Evolutionary conservation across 192 early-diverging fungal genomes (phyloP), one percentile per base, ranked within the genome.

Genomic region (Linnemannia schmuckeri): DNA sequence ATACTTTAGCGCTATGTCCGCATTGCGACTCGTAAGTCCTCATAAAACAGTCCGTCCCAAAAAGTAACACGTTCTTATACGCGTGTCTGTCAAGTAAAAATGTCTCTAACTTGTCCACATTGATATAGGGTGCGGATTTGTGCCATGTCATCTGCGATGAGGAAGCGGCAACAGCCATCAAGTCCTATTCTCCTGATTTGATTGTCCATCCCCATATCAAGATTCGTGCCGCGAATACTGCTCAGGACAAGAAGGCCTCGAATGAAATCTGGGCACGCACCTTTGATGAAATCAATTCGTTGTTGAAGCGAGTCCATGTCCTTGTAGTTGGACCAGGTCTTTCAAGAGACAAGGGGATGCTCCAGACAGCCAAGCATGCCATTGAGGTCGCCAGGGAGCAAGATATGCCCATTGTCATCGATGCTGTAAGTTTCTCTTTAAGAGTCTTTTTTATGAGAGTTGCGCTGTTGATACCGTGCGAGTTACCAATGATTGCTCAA

Each of bases 301-400:
- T 97, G 13, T 86, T 98, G 52, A 81, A 91, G 24, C 92, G 97
- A 2, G 63, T 97, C 6, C 97, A 99, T 87, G 96, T 96, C 0
- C 84, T 99, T 37, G 92, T 98, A 1, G 89, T 98, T 20, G 99
- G 99, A 0, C 98, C 99, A 6, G 99, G 99, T 0, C 88, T 99
- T 42, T 96, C 96, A 17, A 91, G 97, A 37, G 95, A 99, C 81
- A 71, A 78, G 30, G 71, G 89, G 9, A 96, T 98, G 90, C 87
- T 92, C 1, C 89, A 94, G 47, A 88, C 90, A 38, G 96, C 96
- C 9, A 87, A 84, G n/a, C 55, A 87, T 20, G 92, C 97, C 17
- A 94, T 99, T n/a, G 38, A 82, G 44, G 89, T 91, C n/a, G 95
- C 96, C 0, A 90, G 91, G 55, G 84, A 93, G 76, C 75, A 88